Conservation (phyloP, 1,139 yeast genomes). For the Yamadazyma diddensiae region DNA sequence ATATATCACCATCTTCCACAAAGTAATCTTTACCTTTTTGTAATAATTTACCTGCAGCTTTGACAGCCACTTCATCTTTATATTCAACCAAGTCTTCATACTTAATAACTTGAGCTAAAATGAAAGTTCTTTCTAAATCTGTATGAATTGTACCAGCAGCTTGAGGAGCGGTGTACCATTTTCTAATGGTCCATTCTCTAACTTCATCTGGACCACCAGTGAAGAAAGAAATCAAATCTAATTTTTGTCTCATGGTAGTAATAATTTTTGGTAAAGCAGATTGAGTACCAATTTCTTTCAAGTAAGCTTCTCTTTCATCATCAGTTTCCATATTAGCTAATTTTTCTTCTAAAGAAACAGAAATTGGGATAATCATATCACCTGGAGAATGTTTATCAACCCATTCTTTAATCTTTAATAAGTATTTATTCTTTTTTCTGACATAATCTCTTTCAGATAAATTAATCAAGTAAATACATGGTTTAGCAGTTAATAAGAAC, state of each 20-base stretch:
- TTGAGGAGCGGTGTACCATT: constrained; percentile 81
- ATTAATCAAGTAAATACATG: constrained; percentile 92
- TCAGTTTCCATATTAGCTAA: constrained; percentile 84
- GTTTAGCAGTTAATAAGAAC: constrained; percentile 91
- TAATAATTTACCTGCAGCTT: constrained; percentile 89
- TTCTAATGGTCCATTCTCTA: constrained; percentile 88
- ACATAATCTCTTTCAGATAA: constrained; percentile 90
- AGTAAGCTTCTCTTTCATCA: constrained; percentile 90
- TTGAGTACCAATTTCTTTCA: constrained; percentile 78
- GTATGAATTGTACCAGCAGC: constrained; percentile 88
- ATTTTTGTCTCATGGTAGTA: constrained; percentile 76
- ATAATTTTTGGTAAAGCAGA: constrained; percentile 90
- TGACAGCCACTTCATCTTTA: constrained; percentile 82
- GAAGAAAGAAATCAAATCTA: constrained; percentile 79
- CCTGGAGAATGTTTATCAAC: constrained; percentile 92
- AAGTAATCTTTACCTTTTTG: constrained; percentile 97
- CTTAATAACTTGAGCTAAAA: constrained; percentile 47
- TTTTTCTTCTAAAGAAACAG: constrained; percentile 91
- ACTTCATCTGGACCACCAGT: constrained; percentile 86
- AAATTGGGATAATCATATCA: constrained; percentile 89
- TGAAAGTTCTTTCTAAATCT: constrained; percentile 50
- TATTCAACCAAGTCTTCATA: constrained; percentile 59
- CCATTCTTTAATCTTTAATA: constrained; percentile 93
- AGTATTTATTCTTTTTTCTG: constrained; percentile 96
- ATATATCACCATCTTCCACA: constrained; percentile 78